phyloP scores from a whole-genome alignment of 2,329 filamentous ascomycete genomes.

The Trichoderma koningiopsis region DNA sequence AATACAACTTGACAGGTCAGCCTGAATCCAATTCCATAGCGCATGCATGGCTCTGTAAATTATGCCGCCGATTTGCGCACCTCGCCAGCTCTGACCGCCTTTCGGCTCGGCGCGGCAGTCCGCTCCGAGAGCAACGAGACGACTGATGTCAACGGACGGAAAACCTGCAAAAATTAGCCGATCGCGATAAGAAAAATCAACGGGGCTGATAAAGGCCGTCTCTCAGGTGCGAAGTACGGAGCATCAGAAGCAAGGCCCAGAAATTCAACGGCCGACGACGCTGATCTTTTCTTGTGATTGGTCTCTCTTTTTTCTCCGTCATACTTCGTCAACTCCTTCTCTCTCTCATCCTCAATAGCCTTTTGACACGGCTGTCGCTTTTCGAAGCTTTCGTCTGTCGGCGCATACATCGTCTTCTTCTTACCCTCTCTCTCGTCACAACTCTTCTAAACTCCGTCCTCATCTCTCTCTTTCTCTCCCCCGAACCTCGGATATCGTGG shows the following conservation, averaged over 20 bases:
- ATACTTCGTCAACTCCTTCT: neutral
- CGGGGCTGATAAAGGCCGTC: constrained; percentile 17
- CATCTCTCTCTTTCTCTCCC: neutral
- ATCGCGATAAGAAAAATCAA: constrained; percentile 16
- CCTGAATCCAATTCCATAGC: neutral
- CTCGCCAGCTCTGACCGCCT: constrained; percentile 15
- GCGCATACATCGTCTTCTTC: neutral
- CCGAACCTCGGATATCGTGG: constrained; percentile 2
- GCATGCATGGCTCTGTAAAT: neutral
- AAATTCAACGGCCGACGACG: neutral
- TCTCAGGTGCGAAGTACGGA: neutral
- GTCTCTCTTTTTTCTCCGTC: neutral
- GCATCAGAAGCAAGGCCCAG: neutral
- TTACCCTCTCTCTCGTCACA: neutral
- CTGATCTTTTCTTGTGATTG: neutral
- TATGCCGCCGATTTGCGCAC: neutral
- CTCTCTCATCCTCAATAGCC: neutral
- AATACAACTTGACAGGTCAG: neutral
- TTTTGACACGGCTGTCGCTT: constrained; percentile 8
- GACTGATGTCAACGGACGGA: constrained; percentile 22
- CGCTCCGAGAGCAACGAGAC: neutral
- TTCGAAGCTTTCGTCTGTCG: neutral
- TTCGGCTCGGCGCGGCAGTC: constrained; percentile 18
- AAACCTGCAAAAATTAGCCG: constrained; percentile 8
- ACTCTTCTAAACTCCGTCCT: neutral